phyloP scores from a whole-genome alignment of 371 early-diverging fungal genomes.

The Chytridium lagenaria region DNA sequence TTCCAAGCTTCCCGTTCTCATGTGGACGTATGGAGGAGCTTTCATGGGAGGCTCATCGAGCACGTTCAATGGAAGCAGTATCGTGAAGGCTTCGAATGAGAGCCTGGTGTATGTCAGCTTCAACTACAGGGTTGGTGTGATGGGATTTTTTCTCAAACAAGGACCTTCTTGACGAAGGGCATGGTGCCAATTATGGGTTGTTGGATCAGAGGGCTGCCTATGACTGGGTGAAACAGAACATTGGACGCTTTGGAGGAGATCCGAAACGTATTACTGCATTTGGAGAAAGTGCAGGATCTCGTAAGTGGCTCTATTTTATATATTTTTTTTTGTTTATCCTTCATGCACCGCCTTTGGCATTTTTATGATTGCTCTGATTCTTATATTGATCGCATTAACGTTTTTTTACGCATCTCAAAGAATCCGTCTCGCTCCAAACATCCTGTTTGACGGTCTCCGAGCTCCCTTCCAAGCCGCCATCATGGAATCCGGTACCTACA shows the following conservation, averaged over 20 bases:
- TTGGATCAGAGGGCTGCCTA: conserved; percentile 9
- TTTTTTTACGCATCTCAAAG: too few relatives aligned
- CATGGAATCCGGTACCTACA: conserved; percentile 24
- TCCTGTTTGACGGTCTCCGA: conserved; percentile 9
- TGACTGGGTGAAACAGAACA: conserved; percentile 47
- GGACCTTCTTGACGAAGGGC: conserved; percentile 6
- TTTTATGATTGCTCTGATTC: background rate
- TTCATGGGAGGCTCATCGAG: background rate
- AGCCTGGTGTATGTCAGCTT: conserved; percentile 3
- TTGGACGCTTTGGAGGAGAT: conserved; percentile 58
- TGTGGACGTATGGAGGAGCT: conserved; percentile 13
- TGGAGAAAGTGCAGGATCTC: conserved; percentile 59
- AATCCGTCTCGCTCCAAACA: conserved; percentile 13
- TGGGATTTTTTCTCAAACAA: conserved; percentile 7
- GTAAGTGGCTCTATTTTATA: background rate
- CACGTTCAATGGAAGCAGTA: conserved; percentile 27
- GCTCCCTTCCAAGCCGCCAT: conserved; percentile 25
- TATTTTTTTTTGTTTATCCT: background rate
- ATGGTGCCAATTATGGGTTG: conserved; percentile 4
- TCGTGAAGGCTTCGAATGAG: conserved; percentile 7
- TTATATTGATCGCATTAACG: too few relatives aligned
- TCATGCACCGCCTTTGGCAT: background rate
- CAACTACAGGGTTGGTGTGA: conserved; percentile 14
- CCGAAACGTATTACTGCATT: conserved; percentile 49
- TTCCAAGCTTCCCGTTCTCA: background rate